Evolutionary conservation across 164 flowering plant genomes (phyloP).

Genomic region (Aristolochia fimbriata): DNA sequence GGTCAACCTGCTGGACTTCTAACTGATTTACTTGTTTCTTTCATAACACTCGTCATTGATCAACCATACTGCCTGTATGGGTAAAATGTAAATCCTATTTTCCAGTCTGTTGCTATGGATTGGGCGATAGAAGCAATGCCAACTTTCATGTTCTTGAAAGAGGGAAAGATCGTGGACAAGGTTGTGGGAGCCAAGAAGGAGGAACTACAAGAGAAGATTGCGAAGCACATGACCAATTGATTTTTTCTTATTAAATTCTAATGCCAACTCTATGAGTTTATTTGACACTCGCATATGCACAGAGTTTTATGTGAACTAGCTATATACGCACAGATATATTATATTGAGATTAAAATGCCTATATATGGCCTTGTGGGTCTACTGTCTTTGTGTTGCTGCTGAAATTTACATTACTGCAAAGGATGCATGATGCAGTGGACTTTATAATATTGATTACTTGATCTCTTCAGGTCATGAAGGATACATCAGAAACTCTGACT

Average conservation of each 20-base stretch:
- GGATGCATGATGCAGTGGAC: too few species aligned
- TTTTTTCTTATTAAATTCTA: background rate
- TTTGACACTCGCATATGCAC: background rate
- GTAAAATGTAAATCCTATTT: background rate
- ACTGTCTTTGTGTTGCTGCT: too few species aligned
- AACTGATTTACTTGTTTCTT: background rate
- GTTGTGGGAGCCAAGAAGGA: slow-evolving; percentile 65
- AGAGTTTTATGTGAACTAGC: too few species aligned
- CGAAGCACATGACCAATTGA: slow-evolving; percentile 23
- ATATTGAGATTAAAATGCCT: too few species aligned
- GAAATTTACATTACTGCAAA: too few species aligned
- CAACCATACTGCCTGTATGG: background rate
- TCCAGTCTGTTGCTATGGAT: slow-evolving; percentile 58
- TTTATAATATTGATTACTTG: too few species aligned
- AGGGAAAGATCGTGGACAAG: slow-evolving; percentile 50
- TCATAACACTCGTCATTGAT: background rate
- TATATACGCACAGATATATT: too few species aligned
- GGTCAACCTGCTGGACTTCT: background rate
- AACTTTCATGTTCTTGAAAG: slow-evolving; percentile 61
- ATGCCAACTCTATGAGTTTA: background rate
- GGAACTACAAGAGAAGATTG: slow-evolving; percentile 35
- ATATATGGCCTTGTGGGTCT: too few species aligned
- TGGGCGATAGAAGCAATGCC: slow-evolving; percentile 85
- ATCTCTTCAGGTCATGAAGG: too few species aligned
- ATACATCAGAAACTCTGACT: too few species aligned